Percentiles rank a stretch among this genome's conserved stretches.
phyloP scores from a whole-genome alignment of 2,329 filamentous ascomycete species.

The Penicillium sp. region DNA sequence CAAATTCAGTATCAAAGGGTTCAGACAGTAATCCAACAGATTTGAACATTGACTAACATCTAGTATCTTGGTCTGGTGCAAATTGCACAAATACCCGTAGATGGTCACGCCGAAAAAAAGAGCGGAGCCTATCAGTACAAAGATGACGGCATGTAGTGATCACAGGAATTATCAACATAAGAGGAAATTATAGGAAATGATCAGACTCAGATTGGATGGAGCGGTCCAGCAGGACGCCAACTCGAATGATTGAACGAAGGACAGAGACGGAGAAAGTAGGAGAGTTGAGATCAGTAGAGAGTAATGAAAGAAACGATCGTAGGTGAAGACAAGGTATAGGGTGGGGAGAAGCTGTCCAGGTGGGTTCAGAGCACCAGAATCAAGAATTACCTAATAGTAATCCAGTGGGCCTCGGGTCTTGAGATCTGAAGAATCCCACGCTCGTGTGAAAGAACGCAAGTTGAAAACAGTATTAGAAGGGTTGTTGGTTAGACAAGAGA shows the following conservation, averaged over 20 bases:
- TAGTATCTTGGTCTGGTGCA: conserved; percentile 17
- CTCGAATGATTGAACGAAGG: conserved; percentile 9
- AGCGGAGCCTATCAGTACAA: conserved; percentile 11
- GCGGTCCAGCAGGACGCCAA: neutral
- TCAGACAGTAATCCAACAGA: neutral
- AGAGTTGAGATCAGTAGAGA: conserved; percentile 6
- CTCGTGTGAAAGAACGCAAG: neutral
- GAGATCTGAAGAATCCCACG: neutral
- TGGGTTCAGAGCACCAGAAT: neutral
- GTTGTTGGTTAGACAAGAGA: conserved; percentile 12
- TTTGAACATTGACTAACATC: conserved; percentile 11
- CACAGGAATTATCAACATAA: conserved; percentile 22
- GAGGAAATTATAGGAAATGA: conserved; percentile 11
- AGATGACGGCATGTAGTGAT: conserved; percentile 8
- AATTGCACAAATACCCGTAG: conserved; percentile 14
- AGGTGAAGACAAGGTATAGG: neutral
- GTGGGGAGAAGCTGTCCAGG: neutral
- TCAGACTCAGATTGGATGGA: conserved; percentile 5
- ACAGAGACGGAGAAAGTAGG: conserved; percentile 2
- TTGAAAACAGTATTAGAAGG: conserved; percentile 7
- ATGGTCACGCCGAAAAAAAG: conserved; percentile 14
- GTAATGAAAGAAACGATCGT: conserved; percentile 4
- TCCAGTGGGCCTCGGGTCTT: neutral
- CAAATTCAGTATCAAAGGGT: neutral
- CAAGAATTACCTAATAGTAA: neutral